These are phyloP conservation scores for Coffea canephora DNA, from an alignment of 257 asterid species.

Conservation along the genomic window DNA sequence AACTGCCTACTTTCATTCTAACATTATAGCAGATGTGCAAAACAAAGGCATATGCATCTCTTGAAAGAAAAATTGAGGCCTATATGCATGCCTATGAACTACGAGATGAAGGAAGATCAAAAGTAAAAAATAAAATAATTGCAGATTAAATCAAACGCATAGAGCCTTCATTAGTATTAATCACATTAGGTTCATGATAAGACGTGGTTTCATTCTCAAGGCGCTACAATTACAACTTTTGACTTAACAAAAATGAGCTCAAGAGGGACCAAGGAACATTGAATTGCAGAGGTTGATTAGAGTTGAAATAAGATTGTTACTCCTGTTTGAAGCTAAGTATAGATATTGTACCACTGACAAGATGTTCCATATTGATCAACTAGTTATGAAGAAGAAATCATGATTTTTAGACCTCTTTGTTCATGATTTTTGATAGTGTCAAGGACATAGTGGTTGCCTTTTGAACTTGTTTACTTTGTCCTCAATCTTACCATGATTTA, in stretches of 20 bases:
- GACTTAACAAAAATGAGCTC: conserved; percentile 18
- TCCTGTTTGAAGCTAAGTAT: conserved; percentile 28
- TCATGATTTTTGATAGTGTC: conserved; percentile 2
- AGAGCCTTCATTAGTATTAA: conserved; percentile 29
- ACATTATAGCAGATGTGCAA: no score
- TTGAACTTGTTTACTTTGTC: neutral
- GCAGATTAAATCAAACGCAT: conserved; percentile 17
- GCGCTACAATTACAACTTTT: conserved; percentile 27
- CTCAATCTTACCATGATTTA: neutral
- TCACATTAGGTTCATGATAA: conserved; percentile 30
- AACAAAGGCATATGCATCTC: no score
- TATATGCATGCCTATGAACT: no score
- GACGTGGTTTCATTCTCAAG: conserved; percentile 22
- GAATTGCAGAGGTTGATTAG: conserved; percentile 14
- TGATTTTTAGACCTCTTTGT: conserved; percentile 12
- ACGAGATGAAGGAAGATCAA: no score
- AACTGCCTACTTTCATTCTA: no score
- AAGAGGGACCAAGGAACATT: conserved; percentile 35
- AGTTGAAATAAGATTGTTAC: conserved; percentile 20
- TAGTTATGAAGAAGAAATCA: conserved; percentile 31
- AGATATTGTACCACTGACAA: conserved; percentile 36
- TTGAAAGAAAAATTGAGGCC: no score
- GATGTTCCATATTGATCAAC: conserved; percentile 35
- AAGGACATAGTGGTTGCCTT: neutral
- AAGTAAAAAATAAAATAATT: conserved; percentile 19